Conservation (phyloP, 306 rosid species). For the Cicer cuneatum region DNA sequence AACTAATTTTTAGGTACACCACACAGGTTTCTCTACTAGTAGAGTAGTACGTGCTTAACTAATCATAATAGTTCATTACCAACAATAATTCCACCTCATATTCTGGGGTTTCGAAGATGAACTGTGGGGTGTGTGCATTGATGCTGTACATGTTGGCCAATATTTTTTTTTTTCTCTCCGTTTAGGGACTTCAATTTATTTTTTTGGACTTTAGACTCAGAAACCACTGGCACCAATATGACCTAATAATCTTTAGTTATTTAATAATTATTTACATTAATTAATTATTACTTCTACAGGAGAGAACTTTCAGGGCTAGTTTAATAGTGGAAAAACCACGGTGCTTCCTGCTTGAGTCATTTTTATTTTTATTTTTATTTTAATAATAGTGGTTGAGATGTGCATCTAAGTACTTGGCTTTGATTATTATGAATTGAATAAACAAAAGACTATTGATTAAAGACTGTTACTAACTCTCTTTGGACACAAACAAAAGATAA, state of each 20-base stretch:
- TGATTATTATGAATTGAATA: background rate
- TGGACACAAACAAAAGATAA: constrained; percentile 9
- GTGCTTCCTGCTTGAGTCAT: background rate
- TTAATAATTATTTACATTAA: background rate
- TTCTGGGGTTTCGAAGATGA: too few relatives aligned
- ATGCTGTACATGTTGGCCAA: too few relatives aligned
- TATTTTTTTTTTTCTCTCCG: too few relatives aligned
- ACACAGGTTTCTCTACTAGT: too few relatives aligned
- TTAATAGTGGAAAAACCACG: background rate
- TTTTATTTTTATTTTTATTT: too few relatives aligned
- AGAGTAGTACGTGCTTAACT: too few relatives aligned
- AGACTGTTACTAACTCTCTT: background rate
- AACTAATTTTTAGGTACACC: too few relatives aligned
- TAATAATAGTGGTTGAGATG: background rate
- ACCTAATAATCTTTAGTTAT: background rate
- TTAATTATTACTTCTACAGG: background rate
- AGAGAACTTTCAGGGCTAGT: background rate
- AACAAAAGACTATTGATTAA: background rate
- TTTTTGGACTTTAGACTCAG: too few relatives aligned
- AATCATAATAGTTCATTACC: too few relatives aligned
- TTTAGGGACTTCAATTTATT: too few relatives aligned
- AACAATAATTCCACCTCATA: too few relatives aligned
- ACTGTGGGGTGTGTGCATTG: too few relatives aligned
- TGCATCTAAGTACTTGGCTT: background rate
- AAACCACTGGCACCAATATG: background rate